These are phyloP conservation scores for Rubroshorea leprosula DNA, from an alignment of 345 rosid genomes.

Conservation along the genomic window DNA sequence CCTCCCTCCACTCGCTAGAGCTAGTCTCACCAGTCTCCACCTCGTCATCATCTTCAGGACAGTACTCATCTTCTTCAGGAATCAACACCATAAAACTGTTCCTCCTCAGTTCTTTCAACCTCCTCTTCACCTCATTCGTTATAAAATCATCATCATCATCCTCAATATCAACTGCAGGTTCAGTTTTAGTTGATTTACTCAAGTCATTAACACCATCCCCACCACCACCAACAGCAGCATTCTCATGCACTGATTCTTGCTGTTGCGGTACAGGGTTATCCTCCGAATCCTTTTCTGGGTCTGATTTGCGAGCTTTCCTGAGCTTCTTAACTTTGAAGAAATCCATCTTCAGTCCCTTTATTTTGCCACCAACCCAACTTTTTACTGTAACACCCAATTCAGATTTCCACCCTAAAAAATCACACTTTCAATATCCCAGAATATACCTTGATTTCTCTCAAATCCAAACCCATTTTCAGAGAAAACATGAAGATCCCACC, in stretches of 20 bases:
- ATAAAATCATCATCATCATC: conserved; percentile 96
- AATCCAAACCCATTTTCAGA: too few species aligned
- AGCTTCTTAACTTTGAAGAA: conserved; percentile 67
- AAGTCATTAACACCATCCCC: too few species aligned
- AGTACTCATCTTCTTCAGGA: conserved; percentile 73
- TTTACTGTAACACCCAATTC: not conserved
- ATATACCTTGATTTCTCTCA: too few species aligned
- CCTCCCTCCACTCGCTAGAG: conserved; percentile 77
- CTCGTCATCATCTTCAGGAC: conserved; percentile 40
- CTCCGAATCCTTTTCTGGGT: conserved; percentile 41
- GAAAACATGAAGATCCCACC: too few species aligned
- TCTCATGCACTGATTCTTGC: conserved; percentile 41
- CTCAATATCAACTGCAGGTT: conserved; percentile 37
- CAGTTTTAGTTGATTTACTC: conserved; percentile 30
- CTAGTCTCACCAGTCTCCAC: conserved; percentile 57
- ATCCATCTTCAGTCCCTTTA: conserved; percentile 44
- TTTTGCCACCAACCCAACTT: conserved; percentile 4
- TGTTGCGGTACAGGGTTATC: conserved; percentile 35
- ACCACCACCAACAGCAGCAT: conserved; percentile 25
- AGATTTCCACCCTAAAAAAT: not conserved
- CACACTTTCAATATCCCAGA: conserved; percentile 2
- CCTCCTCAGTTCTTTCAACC: conserved; percentile 78
- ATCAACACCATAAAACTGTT: conserved; percentile 93
- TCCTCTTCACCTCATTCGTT: conserved; percentile 86
- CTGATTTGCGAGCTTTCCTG: conserved; percentile 47